Evolutionary conservation across 176 grass and related monocot genomes (phyloP).

Genomic region (Cenchrus americanus): DNA sequence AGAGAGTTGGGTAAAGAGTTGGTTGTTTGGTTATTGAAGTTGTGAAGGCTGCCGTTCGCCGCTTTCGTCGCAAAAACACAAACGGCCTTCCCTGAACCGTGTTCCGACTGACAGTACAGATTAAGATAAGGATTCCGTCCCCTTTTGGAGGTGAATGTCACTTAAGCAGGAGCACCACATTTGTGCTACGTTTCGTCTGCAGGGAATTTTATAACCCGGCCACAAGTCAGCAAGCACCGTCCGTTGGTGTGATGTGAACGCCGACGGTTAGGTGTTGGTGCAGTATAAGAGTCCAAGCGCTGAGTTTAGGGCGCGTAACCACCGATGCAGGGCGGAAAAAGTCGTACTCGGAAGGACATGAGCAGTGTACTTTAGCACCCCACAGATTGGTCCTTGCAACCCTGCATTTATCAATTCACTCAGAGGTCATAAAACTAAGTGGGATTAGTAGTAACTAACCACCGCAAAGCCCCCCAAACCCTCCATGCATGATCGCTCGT

Average conservation of each 20-base stretch:
- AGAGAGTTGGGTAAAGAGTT: no score
- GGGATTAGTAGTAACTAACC: background rate
- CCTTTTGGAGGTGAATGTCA: background rate
- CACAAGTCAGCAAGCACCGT: background rate
- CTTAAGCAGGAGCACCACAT: background rate
- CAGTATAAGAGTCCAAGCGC: background rate
- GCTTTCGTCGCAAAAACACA: no score
- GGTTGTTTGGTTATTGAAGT: no score
- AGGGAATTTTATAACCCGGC: background rate
- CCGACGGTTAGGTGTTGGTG: background rate
- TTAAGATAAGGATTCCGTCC: background rate
- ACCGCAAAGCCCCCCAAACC: background rate
- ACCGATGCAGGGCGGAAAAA: background rate
- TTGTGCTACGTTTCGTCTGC: background rate
- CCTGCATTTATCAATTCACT: constrained; percentile 12
- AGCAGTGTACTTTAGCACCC: constrained; percentile 14
- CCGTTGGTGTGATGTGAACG: constrained; percentile 17
- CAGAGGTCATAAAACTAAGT: constrained; percentile 21
- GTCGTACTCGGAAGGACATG: constrained; percentile 34
- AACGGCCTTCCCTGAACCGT: no score
- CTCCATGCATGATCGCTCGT: background rate
- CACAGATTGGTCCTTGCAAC: constrained; percentile 9
- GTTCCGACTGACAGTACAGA: background rate
- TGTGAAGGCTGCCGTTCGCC: no score
- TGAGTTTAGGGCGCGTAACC: constrained; percentile 13